A percentile compares a stretch with the other conserved stretches of the same genome.
Conservation (phyloP, 2,329 filamentous ascomycete genomes). For the Ophiostoma quercus region DNA sequence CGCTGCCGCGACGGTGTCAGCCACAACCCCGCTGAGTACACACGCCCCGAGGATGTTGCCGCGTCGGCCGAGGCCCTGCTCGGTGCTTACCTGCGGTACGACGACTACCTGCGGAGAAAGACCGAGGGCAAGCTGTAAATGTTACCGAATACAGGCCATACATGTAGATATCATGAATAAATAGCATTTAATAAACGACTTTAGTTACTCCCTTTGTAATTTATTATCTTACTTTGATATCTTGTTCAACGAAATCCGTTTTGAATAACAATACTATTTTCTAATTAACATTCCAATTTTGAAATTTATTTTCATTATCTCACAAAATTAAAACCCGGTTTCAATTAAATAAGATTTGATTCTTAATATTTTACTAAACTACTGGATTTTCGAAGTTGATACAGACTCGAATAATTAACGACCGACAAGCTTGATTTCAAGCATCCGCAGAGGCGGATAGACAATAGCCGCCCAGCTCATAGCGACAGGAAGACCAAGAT, state of each 20-base stretch:
- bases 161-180: background rate
- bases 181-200: background rate
- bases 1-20: constrained; percentile 59
- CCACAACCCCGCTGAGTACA: constrained; percentile 60
- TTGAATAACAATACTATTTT: too few species aligned
- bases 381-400: background rate
- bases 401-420: constrained; percentile 3
- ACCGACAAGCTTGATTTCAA: constrained; percentile 28
- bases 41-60: constrained; percentile 47
- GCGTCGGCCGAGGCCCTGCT: constrained; percentile 23
- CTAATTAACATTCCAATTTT: too few species aligned
- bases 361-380: background rate
- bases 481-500: constrained; percentile 30
- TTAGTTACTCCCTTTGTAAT: too few species aligned
- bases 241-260: too few species aligned
- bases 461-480: constrained; percentile 29
- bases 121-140: constrained; percentile 16
- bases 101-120: constrained; percentile 23
- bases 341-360: too few species aligned
- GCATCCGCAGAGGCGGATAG: constrained; percentile 29
- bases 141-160: background rate
- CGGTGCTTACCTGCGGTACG: constrained; percentile 25
- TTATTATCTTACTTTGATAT: too few species aligned
- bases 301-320: too few species aligned
- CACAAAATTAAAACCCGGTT: too few species aligned